Evolutionary conservation across 495 filamentous ascomycete genomes (phyloP).

Genomic region (Trypethelium eluteriae): DNA sequence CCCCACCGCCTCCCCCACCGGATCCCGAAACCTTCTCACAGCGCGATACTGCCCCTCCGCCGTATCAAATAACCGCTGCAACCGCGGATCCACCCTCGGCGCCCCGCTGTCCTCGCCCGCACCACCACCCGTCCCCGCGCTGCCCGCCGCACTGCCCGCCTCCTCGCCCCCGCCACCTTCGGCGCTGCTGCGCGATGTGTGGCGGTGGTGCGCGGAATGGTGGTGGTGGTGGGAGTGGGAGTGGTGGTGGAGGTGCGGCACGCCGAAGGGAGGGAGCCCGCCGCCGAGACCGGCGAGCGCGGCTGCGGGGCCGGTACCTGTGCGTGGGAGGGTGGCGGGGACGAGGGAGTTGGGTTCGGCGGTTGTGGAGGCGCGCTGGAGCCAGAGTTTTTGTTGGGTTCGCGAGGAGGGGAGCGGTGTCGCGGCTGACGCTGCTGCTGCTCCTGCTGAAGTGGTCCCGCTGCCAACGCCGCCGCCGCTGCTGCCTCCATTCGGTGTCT

Average conservation of each 20-base stretch:
- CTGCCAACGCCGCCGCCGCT: constrained; percentile 28
- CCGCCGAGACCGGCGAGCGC: constrained; percentile 22
- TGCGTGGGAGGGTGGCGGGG: constrained; percentile 37
- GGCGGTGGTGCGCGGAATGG: too few species aligned
- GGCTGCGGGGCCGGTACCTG: constrained; percentile 15
- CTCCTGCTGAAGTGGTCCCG: constrained; percentile 21
- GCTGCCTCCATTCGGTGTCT: not conserved
- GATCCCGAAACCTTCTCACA: constrained; percentile 60
- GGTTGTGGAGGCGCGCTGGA: constrained; percentile 58
- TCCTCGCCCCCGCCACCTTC: not conserved
- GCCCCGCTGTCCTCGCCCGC: constrained; percentile 33
- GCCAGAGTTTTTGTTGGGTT: constrained; percentile 64
- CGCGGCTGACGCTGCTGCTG: not conserved
- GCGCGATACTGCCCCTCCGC: constrained; percentile 59
- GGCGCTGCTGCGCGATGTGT: too few species aligned
- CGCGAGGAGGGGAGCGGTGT: constrained; percentile 5
- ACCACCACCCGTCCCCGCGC: constrained; percentile 29
- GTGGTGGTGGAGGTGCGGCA: constrained; percentile 17
- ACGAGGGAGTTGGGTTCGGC: constrained; percentile 47
- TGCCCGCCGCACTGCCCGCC: too few species aligned
- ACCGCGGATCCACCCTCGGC: constrained; percentile 37
- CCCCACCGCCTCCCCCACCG: constrained; percentile 45
- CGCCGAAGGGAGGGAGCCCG: constrained; percentile 25
- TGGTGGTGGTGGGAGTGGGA: too few species aligned
- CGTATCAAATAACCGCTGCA: constrained; percentile 51